phyloP scores from a whole-genome alignment of 345 rosid species.

The Atalantia buxifolia region DNA sequence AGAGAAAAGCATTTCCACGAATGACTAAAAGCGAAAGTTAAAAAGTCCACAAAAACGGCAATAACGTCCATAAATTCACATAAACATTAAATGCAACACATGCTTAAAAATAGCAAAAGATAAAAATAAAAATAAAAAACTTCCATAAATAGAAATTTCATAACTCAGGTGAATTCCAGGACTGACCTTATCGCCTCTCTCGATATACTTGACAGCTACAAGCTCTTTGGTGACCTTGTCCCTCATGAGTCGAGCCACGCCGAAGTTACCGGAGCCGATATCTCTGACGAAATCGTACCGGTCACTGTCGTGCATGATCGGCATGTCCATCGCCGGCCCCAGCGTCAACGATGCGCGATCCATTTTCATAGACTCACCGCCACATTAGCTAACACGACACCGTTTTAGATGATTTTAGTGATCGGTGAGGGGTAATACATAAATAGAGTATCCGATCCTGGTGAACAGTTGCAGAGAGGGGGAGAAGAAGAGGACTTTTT shows the following conservation, averaged over 20 bases:
- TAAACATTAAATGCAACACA: not conserved
- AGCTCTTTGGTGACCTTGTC: constrained; percentile 76
- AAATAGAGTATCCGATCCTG: not conserved
- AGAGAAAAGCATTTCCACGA: not conserved
- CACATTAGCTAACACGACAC: constrained; percentile 13
- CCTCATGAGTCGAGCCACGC: constrained; percentile 84
- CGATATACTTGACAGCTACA: constrained; percentile 96
- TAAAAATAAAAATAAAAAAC: too few species aligned
- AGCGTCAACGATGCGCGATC: constrained; percentile 48
- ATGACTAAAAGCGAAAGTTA: not conserved
- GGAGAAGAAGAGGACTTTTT: not conserved
- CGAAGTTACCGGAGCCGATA: constrained; percentile 92
- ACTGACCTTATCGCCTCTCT: constrained; percentile 84
- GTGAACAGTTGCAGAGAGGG: not conserved
- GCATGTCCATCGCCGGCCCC: constrained; percentile 79
- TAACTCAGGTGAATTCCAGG: not conserved
- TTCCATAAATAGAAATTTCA: constrained; percentile 16
- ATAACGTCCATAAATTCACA: not conserved
- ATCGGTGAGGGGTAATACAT: constrained; percentile 1
- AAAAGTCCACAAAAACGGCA: not conserved
- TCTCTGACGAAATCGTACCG: constrained; percentile 82
- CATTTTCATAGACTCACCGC: constrained; percentile 25
- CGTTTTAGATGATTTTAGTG: constrained; percentile 6
- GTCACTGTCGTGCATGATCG: constrained; percentile 94
- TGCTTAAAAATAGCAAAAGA: not conserved